Evolutionary conservation across 257 asterid genomes (phyloP), one percentile per base, ranked within the genome.

Genomic region (Primulina eburnea): DNA sequence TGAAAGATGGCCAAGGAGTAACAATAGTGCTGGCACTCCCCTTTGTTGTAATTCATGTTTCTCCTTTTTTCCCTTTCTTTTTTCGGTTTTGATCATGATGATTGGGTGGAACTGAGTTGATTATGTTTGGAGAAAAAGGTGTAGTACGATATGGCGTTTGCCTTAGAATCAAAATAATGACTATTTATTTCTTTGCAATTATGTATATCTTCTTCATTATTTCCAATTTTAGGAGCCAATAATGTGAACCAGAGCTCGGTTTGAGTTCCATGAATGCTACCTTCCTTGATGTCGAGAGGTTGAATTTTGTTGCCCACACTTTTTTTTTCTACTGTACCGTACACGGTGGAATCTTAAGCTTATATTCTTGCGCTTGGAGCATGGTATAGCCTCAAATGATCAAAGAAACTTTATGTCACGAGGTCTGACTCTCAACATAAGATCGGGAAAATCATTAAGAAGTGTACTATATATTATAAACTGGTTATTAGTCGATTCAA

Each of bases 31-130:
- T 5, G 18, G 16, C 8, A 12, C 8, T 47, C 56, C 56, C 34
- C n/a, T 43, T 43, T 73, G 65, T 35, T 70, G 79, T 73, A 65
- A 64, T 2, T 60, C 28, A 40, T 29, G 18, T 2, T 20, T 35
- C 50, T 64, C 56, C 64, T 2, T 70, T 65, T 24, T 34, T 7
- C 7, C 9, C 50, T 17, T 40, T 40, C 50, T 32, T 34, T 7
- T 50, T 50, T 2, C n/a, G n/a, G 53, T 50, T 6, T 17, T 50
- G 57, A 50, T 50, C 20, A 50, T 50, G 21, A 20, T 17, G 21
- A 50, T 50, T 50, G 20, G 57, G 57, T 50, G 57, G 1, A 50
- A 50, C 14, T 50, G 16, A 50, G 8, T 50, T 5, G 21, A 50
- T 16, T 16, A 50, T 50, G 57, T 50, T 50, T 50, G 20, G 57